Percentiles rank a stretch among this genome's conserved stretches.
These are phyloP conservation scores for Saksenaea vasiformis DNA, from an alignment of 371 early-diverging fungal genomes.

Conservation along the genomic window DNA sequence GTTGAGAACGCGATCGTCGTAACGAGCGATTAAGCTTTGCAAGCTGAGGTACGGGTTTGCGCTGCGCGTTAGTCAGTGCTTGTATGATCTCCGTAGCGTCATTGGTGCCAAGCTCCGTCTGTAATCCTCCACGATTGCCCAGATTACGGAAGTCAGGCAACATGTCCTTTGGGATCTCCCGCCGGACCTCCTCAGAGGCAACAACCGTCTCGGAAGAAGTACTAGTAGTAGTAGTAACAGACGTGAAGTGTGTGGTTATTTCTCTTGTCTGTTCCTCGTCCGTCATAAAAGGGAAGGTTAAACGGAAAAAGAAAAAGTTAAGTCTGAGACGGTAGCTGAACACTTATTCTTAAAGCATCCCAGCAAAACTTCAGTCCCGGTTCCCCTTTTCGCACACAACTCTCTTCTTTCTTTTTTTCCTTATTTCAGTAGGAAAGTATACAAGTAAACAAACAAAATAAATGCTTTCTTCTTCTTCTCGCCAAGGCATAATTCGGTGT, in stretches of 20 bases:
- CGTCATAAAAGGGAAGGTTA: not conserved
- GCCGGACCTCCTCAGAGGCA: constrained; percentile 14
- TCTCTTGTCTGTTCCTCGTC: not conserved
- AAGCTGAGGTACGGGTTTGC: constrained; percentile 28
- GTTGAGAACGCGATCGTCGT: constrained; percentile 4
- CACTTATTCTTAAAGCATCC: not conserved
- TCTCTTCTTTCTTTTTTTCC: too few species aligned
- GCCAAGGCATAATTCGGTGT: too few species aligned
- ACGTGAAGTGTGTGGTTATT: not conserved
- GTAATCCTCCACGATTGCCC: constrained; percentile 23
- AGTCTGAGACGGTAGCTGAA: not conserved
- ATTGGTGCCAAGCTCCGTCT: constrained; percentile 38
- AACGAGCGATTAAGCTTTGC: constrained; percentile 4
- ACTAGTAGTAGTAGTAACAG: too few species aligned
- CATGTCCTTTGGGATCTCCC: constrained; percentile 18
- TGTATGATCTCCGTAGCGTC: constrained; percentile 30
- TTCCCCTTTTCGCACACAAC: too few species aligned
- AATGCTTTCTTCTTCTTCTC: too few species aligned
- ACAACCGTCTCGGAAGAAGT: not conserved
- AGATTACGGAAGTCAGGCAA: constrained; percentile 26
- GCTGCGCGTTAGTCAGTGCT: constrained; percentile 33
- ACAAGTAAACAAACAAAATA: too few species aligned
- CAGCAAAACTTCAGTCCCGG: too few species aligned
- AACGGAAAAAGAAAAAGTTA: not conserved
- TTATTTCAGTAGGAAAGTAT: too few species aligned